phyloP scores from a whole-genome alignment of 23 red algal genomes.

The Chondrus crispus region DNA sequence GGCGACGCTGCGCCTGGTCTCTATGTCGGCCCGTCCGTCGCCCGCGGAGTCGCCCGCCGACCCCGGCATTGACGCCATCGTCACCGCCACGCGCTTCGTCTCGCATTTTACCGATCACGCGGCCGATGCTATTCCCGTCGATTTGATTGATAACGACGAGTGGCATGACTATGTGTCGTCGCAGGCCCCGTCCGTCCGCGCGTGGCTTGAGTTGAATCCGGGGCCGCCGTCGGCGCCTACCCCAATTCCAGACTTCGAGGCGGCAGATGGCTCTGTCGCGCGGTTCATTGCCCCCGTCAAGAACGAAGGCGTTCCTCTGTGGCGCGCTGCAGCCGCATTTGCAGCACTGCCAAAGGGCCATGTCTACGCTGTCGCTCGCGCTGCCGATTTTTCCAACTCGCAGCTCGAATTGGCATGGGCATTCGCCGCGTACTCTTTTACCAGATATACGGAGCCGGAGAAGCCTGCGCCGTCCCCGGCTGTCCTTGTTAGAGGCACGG shows the following conservation, averaged over 20 bases:
- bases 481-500: constrained; percentile 27
- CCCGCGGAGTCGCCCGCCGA: constrained; percentile 6
- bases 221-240: constrained; percentile 15
- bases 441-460: constrained; percentile 20
- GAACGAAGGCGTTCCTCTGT: constrained; percentile 3
- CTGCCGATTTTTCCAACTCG: not conserved
- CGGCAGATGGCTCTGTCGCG: constrained; percentile 18
- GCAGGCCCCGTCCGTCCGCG: not conserved
- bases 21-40: too few relatives aligned
- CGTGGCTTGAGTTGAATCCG: constrained; percentile 30
- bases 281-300: constrained; percentile 40
- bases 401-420: constrained; percentile 50
- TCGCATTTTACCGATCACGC: constrained; percentile 15
- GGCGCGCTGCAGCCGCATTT: constrained; percentile 42
- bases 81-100: constrained; percentile 36
- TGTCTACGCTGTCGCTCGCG: not conserved
- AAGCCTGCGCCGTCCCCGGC: not conserved
- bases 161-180: constrained; percentile 33
- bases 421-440: constrained; percentile 35
- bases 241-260: constrained; percentile 20
- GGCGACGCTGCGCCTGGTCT: too few relatives aligned
- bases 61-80: constrained; percentile 32
- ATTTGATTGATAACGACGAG: constrained; percentile 20
- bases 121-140: not conserved
- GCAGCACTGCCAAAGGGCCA: constrained; percentile 22